Conservation (phyloP, 345 rosid genomes). For the Sonneratia caseolaris region DNA sequence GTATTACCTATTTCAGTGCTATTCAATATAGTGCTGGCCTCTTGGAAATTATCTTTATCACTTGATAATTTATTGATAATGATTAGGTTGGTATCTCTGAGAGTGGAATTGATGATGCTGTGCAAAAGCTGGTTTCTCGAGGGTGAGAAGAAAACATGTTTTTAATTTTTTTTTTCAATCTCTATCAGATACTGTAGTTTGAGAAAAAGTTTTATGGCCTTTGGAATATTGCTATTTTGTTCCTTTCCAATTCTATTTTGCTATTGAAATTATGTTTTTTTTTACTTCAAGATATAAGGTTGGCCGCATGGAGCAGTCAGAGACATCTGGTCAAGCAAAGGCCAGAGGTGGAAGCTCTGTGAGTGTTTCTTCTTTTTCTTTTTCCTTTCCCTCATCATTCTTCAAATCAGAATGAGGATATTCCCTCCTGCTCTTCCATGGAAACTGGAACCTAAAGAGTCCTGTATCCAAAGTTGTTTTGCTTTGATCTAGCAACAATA, state of each 20-base stretch:
- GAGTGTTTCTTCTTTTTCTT: slow-evolving; percentile 16
- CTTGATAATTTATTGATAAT: not conserved
- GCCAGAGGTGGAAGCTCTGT: slow-evolving; percentile 72
- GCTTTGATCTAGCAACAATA: not conserved
- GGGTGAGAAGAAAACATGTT: slow-evolving; percentile 52
- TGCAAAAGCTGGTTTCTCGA: slow-evolving; percentile 78
- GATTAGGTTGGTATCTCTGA: slow-evolving; percentile 79
- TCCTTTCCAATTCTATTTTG: not conserved
- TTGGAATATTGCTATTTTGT: not conserved
- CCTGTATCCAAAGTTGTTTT: not conserved
- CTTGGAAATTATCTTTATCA: not conserved
- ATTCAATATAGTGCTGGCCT: not conserved
- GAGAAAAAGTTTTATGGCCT: not conserved
- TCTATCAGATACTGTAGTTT: not conserved
- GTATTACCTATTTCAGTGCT: not conserved
- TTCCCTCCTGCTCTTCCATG: not conserved
- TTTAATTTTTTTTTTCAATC: not conserved
- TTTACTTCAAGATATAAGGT: slow-evolving; percentile 59
- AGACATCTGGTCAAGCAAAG: slow-evolving; percentile 81
- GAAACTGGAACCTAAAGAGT: not conserved
- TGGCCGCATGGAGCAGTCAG: slow-evolving; percentile 90
- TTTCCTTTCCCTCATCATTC: not conserved
- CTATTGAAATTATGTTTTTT: not conserved
- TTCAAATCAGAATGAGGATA: not conserved
- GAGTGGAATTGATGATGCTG: slow-evolving; percentile 83